Conservation (phyloP, 169 alveolate genomes). For the Cryptosporidium sp. region DNA sequence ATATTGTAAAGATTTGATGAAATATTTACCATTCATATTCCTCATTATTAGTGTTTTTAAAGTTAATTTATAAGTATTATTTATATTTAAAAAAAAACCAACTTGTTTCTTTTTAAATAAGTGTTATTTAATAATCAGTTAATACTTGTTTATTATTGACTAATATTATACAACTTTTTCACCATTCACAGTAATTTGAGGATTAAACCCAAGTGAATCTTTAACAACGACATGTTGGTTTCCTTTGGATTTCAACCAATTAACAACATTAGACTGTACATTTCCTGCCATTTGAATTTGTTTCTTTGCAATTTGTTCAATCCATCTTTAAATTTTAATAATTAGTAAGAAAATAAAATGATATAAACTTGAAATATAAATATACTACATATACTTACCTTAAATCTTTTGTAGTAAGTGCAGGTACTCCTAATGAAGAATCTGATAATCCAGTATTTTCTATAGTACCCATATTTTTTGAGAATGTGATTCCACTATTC, state of each 20-base stretch:
- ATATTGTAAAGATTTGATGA: too few species aligned
- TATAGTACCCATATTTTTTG: conserved; percentile 7
- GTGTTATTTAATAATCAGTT: too few species aligned
- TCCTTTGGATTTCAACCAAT: conserved; percentile 66
- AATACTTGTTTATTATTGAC: neutral
- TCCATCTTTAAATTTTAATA: conserved; percentile 45
- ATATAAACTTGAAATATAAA: neutral
- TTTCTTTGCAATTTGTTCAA: conserved; percentile 67
- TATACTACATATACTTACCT: conserved; percentile 33
- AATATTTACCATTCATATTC: neutral
- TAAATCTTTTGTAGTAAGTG: conserved; percentile 67
- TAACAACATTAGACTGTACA: conserved; percentile 69
- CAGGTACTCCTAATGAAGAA: conserved; percentile 61
- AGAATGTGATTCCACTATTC: conserved; percentile 67
- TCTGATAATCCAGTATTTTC: conserved; percentile 65
- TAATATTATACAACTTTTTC: conserved; percentile 39
- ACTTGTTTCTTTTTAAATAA: neutral
- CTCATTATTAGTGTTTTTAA: neutral
- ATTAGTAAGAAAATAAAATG: neutral
- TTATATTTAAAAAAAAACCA: neutral
- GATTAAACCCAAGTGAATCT: conserved; percentile 70
- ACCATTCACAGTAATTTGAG: conserved; percentile 65
- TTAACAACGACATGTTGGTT: conserved; percentile 63
- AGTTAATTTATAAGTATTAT: neutral
- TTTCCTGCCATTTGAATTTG: conserved; percentile 63